A percentile compares a stretch with the other conserved stretches of the same genome.
These are phyloP conservation scores for Tolypocladium endophyticum DNA, from an alignment of 2,329 filamentous ascomycete genomes.

Conservation along the genomic window DNA sequence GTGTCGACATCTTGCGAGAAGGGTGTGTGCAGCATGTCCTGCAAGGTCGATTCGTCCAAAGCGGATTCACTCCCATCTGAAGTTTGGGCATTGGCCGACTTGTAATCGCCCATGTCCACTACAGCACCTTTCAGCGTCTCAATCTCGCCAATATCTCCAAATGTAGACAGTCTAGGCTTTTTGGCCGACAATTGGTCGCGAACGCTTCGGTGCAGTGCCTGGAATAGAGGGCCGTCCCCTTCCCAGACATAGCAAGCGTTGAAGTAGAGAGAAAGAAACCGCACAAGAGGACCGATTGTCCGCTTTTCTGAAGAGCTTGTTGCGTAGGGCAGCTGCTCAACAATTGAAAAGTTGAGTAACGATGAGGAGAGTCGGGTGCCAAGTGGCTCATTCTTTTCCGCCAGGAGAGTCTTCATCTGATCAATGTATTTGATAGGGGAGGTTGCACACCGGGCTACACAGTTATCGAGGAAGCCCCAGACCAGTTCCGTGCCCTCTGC, in stretches of 20 bases:
- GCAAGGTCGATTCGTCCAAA: slow-evolving; percentile 34
- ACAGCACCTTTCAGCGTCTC: slow-evolving; percentile 7
- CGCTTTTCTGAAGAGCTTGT: slow-evolving; percentile 37
- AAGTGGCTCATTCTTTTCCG: slow-evolving; percentile 15
- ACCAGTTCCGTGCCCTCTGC: slow-evolving; percentile 28
- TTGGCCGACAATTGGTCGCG: slow-evolving; percentile 16
- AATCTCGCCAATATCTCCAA: slow-evolving; percentile 10
- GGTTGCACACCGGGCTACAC: slow-evolving; percentile 60
- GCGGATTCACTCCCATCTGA: slow-evolving; percentile 3
- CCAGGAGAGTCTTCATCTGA: slow-evolving; percentile 40
- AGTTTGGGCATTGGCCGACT: not conserved
- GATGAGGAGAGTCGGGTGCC: slow-evolving; percentile 36
- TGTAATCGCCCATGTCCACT: slow-evolving; percentile 1
- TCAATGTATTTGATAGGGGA: slow-evolving; percentile 80
- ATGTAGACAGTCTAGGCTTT: slow-evolving; percentile 9
- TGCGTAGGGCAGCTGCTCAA: slow-evolving; percentile 70
- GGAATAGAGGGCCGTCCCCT: slow-evolving; percentile 24
- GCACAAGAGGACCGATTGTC: slow-evolving; percentile 35
- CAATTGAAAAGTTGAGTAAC: slow-evolving; percentile 56
- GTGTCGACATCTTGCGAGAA: slow-evolving; percentile 38
- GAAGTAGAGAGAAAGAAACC: slow-evolving; percentile 49
- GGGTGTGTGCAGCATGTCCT: slow-evolving; percentile 39
- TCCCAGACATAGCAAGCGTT: slow-evolving; percentile 40
- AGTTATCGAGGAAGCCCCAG: slow-evolving; percentile 73
- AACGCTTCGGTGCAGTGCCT: slow-evolving; percentile 19